phyloP scores from a whole-genome alignment of 306 rosid species.

The Rosa persica region DNA sequence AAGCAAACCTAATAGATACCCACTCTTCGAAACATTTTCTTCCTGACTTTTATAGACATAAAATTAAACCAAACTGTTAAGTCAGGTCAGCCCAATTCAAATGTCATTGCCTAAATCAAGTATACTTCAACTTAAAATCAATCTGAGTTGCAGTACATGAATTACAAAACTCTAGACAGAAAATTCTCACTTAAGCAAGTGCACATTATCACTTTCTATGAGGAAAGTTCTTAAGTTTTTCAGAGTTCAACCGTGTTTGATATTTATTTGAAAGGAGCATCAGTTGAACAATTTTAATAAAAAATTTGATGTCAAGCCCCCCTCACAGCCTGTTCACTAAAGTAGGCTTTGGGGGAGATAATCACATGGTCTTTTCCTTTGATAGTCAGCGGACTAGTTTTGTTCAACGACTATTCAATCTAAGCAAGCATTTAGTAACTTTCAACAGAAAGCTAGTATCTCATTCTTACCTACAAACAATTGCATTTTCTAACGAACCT shows the following conservation, averaged over 20 bases:
- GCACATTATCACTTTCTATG: neutral
- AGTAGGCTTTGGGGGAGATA: neutral
- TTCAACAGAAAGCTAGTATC: conserved; percentile 19
- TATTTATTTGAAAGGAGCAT: neutral
- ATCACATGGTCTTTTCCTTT: neutral
- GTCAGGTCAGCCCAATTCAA: neutral
- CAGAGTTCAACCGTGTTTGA: neutral
- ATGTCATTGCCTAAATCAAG: neutral
- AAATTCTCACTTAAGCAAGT: neutral
- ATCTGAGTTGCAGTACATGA: neutral
- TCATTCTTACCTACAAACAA: conserved; percentile 81
- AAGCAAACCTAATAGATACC: neutral
- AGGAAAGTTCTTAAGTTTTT: neutral
- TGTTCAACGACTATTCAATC: conserved; percentile 1
- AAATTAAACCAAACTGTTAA: conserved; percentile 13
- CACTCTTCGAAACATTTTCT: conserved; percentile 4
- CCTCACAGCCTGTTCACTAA: neutral
- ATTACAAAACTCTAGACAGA: neutral
- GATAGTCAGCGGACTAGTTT: neutral
- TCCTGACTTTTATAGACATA: neutral
- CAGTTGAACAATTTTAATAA: neutral
- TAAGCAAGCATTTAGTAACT: neutral
- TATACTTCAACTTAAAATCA: neutral
- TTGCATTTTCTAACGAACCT: conserved; percentile 76
- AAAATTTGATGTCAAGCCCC: neutral